These are phyloP conservation scores for Penicillium brevicompactum DNA, from an alignment of 2,329 filamentous ascomycete genomes.

Conservation along the genomic window DNA sequence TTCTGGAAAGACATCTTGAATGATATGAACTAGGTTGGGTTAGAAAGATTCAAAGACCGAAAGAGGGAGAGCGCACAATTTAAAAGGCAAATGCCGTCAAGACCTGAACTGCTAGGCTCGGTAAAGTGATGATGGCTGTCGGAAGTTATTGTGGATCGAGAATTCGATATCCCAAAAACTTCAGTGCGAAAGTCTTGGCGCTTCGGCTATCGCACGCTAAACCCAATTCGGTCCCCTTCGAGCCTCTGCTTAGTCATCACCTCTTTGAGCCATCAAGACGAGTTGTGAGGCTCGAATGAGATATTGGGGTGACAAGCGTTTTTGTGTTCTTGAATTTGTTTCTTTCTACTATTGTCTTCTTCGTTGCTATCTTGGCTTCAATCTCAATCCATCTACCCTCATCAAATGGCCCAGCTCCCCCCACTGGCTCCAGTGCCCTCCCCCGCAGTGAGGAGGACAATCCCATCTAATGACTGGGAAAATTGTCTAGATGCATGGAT, in stretches of 20 bases:
- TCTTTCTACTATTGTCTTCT: conserved; percentile 5
- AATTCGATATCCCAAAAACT: conserved; percentile 21
- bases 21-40: conserved; percentile 28
- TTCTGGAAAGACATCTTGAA: conserved; percentile 90
- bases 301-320: conserved; percentile 2
- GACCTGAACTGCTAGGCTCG: conserved; percentile 77
- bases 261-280: conserved; percentile 17
- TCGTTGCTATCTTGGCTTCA: neutral
- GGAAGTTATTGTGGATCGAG: conserved; percentile 23
- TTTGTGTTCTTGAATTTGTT: conserved; percentile 9
- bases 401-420: conserved; percentile 57
- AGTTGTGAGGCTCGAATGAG: conserved; percentile 3
- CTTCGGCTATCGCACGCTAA: conserved; percentile 46
- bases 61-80: conserved; percentile 10
- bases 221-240: conserved; percentile 23
- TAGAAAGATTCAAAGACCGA: conserved; percentile 18
- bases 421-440: conserved; percentile 78
- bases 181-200: conserved; percentile 38
- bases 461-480: conserved; percentile 74
- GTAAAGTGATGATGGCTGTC: conserved; percentile 73
- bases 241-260: conserved; percentile 11
- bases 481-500: conserved; percentile 77
- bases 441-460: conserved; percentile 64
- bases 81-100: conserved; percentile 60
- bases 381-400: neutral